Evolutionary conservation across 768 basidiomycete species (phyloP).

Genomic region (Tubosaeta sp.): DNA sequence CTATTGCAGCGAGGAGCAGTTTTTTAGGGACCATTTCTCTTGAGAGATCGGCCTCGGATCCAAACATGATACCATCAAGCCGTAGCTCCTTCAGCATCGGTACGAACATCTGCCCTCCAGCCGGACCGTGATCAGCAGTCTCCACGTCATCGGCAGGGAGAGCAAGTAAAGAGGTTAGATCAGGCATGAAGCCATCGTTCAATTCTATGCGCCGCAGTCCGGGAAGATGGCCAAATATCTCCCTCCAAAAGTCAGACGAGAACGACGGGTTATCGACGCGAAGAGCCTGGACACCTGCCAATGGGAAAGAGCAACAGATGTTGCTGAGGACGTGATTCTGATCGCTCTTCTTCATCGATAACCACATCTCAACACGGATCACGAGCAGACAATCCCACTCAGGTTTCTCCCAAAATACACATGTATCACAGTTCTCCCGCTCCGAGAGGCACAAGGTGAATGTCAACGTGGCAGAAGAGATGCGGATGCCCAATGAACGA

Average conservation of each 20-base stretch:
- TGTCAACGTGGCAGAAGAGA: neutral
- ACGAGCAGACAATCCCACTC: neutral
- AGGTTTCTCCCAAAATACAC: too few relatives aligned
- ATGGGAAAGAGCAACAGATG: neutral
- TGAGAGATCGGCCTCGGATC: too few relatives aligned
- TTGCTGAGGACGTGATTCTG: neutral
- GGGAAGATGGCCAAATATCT: neutral
- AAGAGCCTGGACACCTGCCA: neutral
- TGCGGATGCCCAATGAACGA: neutral
- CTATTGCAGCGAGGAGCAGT: too few relatives aligned
- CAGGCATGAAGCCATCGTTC: neutral
- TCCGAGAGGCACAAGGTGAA: too few relatives aligned
- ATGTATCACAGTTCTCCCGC: too few relatives aligned
- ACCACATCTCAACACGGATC: neutral
- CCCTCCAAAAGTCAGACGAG: slow-evolving; percentile 4
- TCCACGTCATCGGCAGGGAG: neutral
- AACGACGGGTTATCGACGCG: neutral
- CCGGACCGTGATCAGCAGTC: neutral
- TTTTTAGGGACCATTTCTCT: too few relatives aligned
- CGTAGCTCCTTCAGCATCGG: too few relatives aligned
- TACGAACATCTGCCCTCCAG: too few relatives aligned
- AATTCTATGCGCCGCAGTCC: neutral
- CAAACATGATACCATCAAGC: too few relatives aligned
- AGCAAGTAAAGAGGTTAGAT: neutral
- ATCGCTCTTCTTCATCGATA: neutral